Base-by-base conservation (phyloP, 2,329 filamentous ascomycete species). In the Nothopassalora personata region DNA sequence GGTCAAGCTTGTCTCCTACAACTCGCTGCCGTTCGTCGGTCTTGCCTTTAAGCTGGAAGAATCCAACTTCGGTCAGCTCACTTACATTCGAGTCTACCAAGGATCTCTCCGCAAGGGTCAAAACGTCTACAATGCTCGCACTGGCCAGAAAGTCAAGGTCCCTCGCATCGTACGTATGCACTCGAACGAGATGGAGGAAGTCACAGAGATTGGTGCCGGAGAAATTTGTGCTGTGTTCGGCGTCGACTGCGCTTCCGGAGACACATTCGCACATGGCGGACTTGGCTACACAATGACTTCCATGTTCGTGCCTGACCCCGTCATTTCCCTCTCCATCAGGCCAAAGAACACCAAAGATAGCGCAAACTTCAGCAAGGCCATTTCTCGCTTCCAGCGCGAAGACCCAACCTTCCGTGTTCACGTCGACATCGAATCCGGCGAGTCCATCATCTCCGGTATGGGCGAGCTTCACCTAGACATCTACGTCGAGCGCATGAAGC, bases 221-320 rank as follows among this genome's bases (percentile, higher is more conserved):
- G 94, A 99, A 76, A 99, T 99, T 65, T 99, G 94, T 73, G 94
- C 94, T 61, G 94, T 99, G 60, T 99, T 99, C 72, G 94, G 94
- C 71, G 90, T 99, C 56, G 94, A 99, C 70, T 99, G 94, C 74
- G 92, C 94, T 36, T 97, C 93, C 47, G 94, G 94, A 69, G 94
- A 99, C 75, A 97, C 93, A 47, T 99, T 99, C 78, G 97, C 94
- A 18, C 94, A 99, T 71, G 94, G 93, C 63, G 84, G 86, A 67
- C 81, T 97, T 39, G 91, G 90, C 50, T 99, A 97, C 80, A 90
- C 88, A 62, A 97, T 99, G 92, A 89, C 90, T 49, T 96, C 91
- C 68, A 99, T 99, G 94, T 93, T 91, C 74, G 93, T 99, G 48
- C 94, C 94, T 8, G 94, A 99, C 73, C 90, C 94, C 31, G 94